These are phyloP conservation scores for Chaetomium olivaceum DNA, from an alignment of 2,329 filamentous ascomycete species.

Conservation along the genomic window DNA sequence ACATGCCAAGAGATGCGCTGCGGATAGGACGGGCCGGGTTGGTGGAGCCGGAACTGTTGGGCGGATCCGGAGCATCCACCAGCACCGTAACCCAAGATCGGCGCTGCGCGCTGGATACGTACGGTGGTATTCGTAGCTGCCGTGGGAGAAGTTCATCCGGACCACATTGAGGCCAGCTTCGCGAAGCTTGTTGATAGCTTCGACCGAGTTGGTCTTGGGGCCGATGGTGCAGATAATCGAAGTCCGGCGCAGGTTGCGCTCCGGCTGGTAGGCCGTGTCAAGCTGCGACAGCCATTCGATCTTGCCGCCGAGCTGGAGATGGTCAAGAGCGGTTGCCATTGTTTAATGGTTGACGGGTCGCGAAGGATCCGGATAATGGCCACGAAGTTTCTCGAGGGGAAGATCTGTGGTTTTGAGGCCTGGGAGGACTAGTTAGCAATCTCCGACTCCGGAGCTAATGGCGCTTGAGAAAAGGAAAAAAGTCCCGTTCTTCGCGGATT, in stretches of 20 bases:
- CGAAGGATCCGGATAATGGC: constrained; percentile 6
- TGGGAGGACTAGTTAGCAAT: constrained; percentile 13
- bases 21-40: background rate
- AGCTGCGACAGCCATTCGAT: constrained; percentile 69
- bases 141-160: constrained; percentile 99
- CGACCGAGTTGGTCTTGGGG: constrained; percentile 96
- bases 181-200: constrained; percentile 95
- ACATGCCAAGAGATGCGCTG: background rate
- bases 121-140: constrained; percentile 72
- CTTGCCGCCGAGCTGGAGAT: constrained; percentile 74
- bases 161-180: constrained; percentile 93
- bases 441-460: constrained; percentile 16
- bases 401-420: constrained; percentile 9
- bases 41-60: constrained; percentile 7
- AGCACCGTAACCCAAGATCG: background rate
- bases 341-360: constrained; percentile 33
- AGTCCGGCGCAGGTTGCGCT: constrained; percentile 89
- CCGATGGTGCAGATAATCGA: constrained; percentile 99
- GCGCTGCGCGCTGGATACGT: constrained; percentile 9
- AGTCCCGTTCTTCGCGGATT: background rate
- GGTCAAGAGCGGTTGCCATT: constrained; percentile 75
- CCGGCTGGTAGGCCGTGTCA: constrained; percentile 84
- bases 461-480: background rate
- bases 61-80: constrained; percentile 17
- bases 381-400: constrained; percentile 9